A percentile compares a stretch with the other conserved stretches of the same genome.
These are phyloP conservation scores for Auricularia heimuer DNA, from an alignment of 768 basidiomycete species.

Conservation along the genomic window DNA sequence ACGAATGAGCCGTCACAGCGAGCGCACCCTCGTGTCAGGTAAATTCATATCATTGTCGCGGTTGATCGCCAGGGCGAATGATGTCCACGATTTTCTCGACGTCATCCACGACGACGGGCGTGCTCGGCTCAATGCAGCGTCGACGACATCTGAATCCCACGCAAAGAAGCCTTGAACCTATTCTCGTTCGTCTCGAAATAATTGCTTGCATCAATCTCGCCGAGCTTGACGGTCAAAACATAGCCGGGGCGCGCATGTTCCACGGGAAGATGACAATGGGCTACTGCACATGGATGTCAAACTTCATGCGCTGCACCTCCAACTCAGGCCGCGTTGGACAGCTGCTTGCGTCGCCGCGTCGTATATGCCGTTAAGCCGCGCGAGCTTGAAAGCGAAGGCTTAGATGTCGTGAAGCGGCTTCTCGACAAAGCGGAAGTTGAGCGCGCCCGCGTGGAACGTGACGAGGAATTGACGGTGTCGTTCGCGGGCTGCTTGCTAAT, in stretches of 20 bases:
- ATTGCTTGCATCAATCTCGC: slow-evolving; percentile 81
- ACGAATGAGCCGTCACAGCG: not conserved
- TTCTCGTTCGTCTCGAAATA: slow-evolving; percentile 46
- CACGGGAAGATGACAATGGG: slow-evolving; percentile 88
- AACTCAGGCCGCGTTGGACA: slow-evolving; percentile 86
- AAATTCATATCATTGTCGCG: slow-evolving; percentile 37
- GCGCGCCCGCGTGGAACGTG: slow-evolving; percentile 73
- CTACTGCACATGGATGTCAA: slow-evolving; percentile 80
- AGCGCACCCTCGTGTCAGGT: slow-evolving; percentile 68
- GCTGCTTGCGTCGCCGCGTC: slow-evolving; percentile 91
- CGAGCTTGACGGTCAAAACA: slow-evolving; percentile 69
- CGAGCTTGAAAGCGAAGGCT: slow-evolving; percentile 72
- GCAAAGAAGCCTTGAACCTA: slow-evolving; percentile 64
- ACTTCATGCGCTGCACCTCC: slow-evolving; percentile 70
- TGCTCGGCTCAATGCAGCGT: slow-evolving; percentile 42
- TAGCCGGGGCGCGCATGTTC: slow-evolving; percentile 52
- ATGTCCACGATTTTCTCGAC: slow-evolving; percentile 66
- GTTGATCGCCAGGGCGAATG: slow-evolving; percentile 49
- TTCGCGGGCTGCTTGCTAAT: slow-evolving; percentile 54
- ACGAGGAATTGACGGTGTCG: slow-evolving; percentile 78
- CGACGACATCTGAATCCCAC: slow-evolving; percentile 77
- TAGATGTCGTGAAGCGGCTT: slow-evolving; percentile 85
- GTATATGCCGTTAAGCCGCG: slow-evolving; percentile 85
- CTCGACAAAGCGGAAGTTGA: slow-evolving; percentile 83
- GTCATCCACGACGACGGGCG: slow-evolving; percentile 85